Base-by-base conservation (phyloP, 257 asterid genomes). In the Solanum clarkiae region DNA sequence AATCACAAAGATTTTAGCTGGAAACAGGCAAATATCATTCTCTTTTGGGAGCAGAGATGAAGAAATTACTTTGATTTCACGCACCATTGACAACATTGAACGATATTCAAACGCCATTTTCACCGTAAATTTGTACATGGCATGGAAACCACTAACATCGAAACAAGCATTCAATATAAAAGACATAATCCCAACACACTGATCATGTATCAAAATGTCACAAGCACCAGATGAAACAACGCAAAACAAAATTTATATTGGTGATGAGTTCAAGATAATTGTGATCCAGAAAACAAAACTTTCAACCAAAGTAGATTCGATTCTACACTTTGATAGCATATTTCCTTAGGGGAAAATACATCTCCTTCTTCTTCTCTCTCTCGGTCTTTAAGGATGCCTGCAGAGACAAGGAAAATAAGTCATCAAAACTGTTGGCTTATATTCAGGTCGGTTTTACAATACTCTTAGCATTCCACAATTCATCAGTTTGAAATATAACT, bases 311-410 rank as follows among this genome's bases (percentile, higher is more conserved):
- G 24, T 84, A 63, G 65, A 8, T 55, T 83, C 80, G 18, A 45
- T 70, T 81, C 90, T 88, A 88, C 56, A 88, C 90, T 55, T 88
- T 88, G 65, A 88, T 86, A 59, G 90, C 90, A 81, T 84, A 88
- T 79, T 88, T 88, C 51, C 90, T 49, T 57, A 86, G 8, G 36
- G 90, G 90, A 56, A 71, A 88, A 68, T 88, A 88, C 90, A 88
- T 86, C 87, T 88, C 89, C 86, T 86, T 88, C 89, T 88, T 88
- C 87, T 88, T 84, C 81, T 86, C 72, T 56, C 90, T 47, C 54
- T 88, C 90, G 3, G 90, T 84, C 87, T 88, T 88, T 87, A 88
- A 84, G 26, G 89, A 88, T n/a, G 87, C 84, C 90, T 88, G 84
- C 40, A 79, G 51, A 44, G 20, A 57, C 1, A 8, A 10, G 36